These are phyloP conservation scores for Fomitiporia mediterranea DNA, from an alignment of 1,284 basidiomycete genomes.

Conservation along the genomic window DNA sequence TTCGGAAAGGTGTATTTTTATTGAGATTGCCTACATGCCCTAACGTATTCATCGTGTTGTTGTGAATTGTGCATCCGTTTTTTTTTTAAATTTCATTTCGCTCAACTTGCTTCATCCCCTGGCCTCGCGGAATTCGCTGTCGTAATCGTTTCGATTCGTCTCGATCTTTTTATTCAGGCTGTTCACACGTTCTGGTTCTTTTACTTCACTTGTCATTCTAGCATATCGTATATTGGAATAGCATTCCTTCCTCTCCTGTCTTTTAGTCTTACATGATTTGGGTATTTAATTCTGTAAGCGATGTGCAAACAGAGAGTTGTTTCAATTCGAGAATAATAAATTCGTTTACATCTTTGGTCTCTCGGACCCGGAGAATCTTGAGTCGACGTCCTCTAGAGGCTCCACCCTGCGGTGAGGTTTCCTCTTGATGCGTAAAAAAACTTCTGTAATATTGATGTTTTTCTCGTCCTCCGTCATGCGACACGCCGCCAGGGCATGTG, in stretches of 20 bases:
- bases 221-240: not conserved
- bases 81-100: not conserved
- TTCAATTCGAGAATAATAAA: constrained; percentile 7
- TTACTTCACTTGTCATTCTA: not conserved
- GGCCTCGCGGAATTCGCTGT: not conserved
- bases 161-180: not conserved
- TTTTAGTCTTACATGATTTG: not conserved
- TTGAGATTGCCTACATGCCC: not conserved
- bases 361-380: not conserved
- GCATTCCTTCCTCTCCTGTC: not conserved
- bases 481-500: not conserved
- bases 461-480: not conserved
- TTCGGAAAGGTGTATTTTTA: constrained; percentile 16
- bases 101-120: not conserved
- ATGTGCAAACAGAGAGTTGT: constrained; percentile 1
- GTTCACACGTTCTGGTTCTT: not conserved
- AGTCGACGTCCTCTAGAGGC: not conserved
- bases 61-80: constrained; percentile 3
- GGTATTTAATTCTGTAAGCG: constrained; percentile 2
- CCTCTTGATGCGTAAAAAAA: not conserved
- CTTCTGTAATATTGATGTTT: not conserved
- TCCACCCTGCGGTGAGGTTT: not conserved
- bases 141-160: not conserved
- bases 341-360: not conserved
- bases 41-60: constrained; percentile 14